Conservation (phyloP, 305 asterid genomes). For the Ilex paraguariensis region DNA sequence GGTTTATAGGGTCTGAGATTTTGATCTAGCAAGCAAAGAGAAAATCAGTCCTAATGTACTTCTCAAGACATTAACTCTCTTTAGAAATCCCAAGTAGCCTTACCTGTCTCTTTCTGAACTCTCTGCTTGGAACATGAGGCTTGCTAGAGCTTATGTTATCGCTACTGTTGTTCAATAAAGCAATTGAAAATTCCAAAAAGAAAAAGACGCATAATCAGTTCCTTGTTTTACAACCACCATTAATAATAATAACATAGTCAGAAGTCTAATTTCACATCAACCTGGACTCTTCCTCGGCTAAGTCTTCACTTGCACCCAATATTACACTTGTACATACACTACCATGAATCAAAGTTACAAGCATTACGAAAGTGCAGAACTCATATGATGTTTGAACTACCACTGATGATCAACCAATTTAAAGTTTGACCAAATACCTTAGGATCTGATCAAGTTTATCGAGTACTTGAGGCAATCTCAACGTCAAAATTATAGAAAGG, state of each 20-base stretch:
- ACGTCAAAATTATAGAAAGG: constrained; percentile 72
- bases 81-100: constrained; percentile 17
- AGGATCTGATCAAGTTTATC: constrained; percentile 92
- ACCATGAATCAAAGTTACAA: constrained; percentile 19
- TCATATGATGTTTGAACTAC: too few relatives aligned
- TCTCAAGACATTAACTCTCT: constrained; percentile 1
- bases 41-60: constrained; percentile 3
- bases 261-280: constrained; percentile 20
- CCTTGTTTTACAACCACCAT: background rate
- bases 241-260: background rate
- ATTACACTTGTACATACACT: constrained; percentile 87
- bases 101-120: constrained; percentile 93
- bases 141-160: constrained; percentile 60
- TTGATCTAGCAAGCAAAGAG: constrained; percentile 52
- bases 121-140: constrained; percentile 78
- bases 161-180: constrained; percentile 36
- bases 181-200: constrained; percentile 16
- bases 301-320: constrained; percentile 73
- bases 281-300: constrained; percentile 93
- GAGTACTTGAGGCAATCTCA: constrained; percentile 86
- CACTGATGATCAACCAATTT: too few relatives aligned
- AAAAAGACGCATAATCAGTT: constrained; percentile 8
- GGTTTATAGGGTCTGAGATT: constrained; percentile 79
- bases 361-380: background rate
- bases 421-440: constrained; percentile 44